Percentiles rank a stretch among this genome's conserved stretches.
phyloP scores from a whole-genome alignment of 306 rosid species.

The Pyrus pyrifolia region DNA sequence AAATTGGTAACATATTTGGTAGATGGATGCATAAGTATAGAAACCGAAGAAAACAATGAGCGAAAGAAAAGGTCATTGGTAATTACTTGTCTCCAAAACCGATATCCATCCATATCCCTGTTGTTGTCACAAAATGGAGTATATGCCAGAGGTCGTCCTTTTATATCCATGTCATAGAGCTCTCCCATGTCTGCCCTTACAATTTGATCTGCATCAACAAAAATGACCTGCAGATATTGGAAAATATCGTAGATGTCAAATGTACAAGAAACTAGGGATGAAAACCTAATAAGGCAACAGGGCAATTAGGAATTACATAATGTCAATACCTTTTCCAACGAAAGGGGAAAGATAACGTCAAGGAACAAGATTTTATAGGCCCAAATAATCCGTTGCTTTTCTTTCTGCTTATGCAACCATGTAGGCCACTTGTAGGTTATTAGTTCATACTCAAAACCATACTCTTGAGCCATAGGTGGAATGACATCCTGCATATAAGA shows the following conservation, averaged over 20 bases:
- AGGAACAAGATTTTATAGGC: constrained; percentile 96
- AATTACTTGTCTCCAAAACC: constrained; percentile 97
- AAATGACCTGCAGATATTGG: constrained; percentile 75
- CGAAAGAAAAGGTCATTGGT: not conserved
- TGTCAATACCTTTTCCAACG: constrained; percentile 82
- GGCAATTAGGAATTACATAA: not conserved
- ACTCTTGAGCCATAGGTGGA: constrained; percentile 89
- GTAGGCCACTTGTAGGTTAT: constrained; percentile 99
- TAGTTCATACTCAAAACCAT: constrained; percentile 84
- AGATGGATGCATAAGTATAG: not conserved
- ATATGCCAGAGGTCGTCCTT: constrained; percentile 90
- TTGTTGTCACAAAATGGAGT: constrained; percentile 98
- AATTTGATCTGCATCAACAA: constrained; percentile 95
- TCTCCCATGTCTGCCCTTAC: constrained; percentile 98
- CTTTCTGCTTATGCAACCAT: constrained; percentile 98
- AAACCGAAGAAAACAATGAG: not conserved
- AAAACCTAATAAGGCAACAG: constrained; percentile 15
- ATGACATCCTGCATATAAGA: constrained; percentile 59
- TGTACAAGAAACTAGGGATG: not conserved
- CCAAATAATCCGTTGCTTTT: constrained; percentile 97
- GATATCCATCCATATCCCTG: constrained; percentile 97
- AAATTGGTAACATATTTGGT: not conserved
- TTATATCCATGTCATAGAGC: constrained; percentile 92
- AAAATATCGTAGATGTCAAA: constrained; percentile 20
- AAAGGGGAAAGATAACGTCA: constrained; percentile 96